Evolutionary conservation across 2,329 filamentous ascomycete species (phyloP), one percentile per base, ranked within the genome.

Genomic region (Sarocladium kiliense): DNA sequence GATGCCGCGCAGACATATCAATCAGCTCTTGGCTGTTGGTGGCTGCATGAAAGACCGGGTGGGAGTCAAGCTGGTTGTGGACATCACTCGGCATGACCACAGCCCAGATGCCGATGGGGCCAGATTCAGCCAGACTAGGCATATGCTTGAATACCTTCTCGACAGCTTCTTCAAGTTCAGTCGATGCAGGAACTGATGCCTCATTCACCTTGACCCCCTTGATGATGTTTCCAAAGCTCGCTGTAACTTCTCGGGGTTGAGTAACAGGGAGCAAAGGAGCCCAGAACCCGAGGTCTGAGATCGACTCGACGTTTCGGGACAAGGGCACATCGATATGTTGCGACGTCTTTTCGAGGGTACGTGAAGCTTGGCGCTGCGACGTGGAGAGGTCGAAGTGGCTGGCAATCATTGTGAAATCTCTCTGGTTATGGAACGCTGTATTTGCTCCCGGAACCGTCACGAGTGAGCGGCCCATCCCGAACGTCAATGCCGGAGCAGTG

Each of bases 221-320:
- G 21, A 94, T 75, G 55, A 95, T 93, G 68, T 95, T 95, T 3
- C 90, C 90, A 63, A 92, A 82, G 34, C 84, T 84, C 36, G 81
- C 79, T 1, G 78, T 71, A 34, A 94, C 84, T 47, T 71, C 73
- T 18, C 87, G 80, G 16, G 86, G 78, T 5, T 71, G 66, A 0
- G 87, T 89, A 34, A 92, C 67, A 1, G 87, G 82, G 11, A 85
- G 68, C 2, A 92, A 69, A 0, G 86, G 76, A 0, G 74, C 64
- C 60, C 67, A 70, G 12, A 71, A 58, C 25, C 63, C 59, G 9
- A 66, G 55, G 41, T 66, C 60, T 9, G 62, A 56, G 12, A 64
- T 55, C 3, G 62, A 61, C 11, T 57, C 54, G 25, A 60, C 58
- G 23, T 61, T 37, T 47, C 63, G 30, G 42, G 58, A 55, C 12